A percentile compares a stretch with the other conserved stretches of the same genome.
phyloP scores from a whole-genome alignment of 2,329 filamentous ascomycete genomes.

The Alternaria sp. region DNA sequence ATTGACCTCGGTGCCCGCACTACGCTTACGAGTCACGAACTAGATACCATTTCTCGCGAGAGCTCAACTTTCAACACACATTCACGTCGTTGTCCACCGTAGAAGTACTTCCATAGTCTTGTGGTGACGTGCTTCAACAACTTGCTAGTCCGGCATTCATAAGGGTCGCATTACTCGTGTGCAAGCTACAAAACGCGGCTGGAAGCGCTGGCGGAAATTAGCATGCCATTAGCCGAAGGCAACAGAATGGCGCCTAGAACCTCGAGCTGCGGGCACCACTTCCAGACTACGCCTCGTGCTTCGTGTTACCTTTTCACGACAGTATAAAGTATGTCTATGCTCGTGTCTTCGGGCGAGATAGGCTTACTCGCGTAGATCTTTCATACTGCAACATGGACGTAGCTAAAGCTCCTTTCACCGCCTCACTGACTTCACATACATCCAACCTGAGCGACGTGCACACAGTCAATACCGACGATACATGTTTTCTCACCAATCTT shows the following conservation, averaged over 20 bases:
- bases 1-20: background rate
- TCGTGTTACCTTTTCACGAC: background rate
- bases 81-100: background rate
- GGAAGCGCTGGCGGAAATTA: background rate
- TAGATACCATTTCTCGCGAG: conserved; percentile 12
- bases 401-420: background rate
- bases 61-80: background rate
- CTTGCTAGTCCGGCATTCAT: background rate
- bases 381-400: background rate
- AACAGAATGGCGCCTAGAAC: background rate
- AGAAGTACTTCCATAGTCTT: background rate
- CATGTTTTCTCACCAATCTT: conserved; percentile 8
- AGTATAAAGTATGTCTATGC: background rate
- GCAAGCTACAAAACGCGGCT: background rate
- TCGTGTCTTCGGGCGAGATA: background rate
- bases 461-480: background rate
- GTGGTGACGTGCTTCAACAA: background rate
- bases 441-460: background rate
- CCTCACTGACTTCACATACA: too few relatives aligned
- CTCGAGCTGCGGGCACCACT: background rate
- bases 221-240: conserved; percentile 4
- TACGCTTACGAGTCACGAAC: conserved; percentile 11
- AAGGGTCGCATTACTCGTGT: background rate
- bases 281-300: conserved; percentile 10
- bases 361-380: too few relatives aligned